These are phyloP conservation scores for Trypanosoma scelopori DNA, from an alignment of 208 protist species.

Conservation along the genomic window DNA sequence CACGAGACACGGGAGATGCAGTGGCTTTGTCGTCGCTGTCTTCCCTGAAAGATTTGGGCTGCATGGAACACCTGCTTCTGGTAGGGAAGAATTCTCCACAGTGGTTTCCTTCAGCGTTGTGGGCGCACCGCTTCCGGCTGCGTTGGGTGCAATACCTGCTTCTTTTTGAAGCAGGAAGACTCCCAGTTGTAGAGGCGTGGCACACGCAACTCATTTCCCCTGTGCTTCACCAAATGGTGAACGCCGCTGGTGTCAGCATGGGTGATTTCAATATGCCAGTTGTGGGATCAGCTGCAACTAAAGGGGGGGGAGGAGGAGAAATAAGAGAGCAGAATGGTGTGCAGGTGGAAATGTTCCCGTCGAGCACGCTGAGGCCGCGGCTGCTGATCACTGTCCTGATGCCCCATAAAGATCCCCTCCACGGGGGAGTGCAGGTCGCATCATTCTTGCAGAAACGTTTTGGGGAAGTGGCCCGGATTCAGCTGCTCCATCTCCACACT, in stretches of 20 bases:
- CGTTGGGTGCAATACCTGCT: constrained; percentile 18
- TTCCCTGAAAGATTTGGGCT: neutral
- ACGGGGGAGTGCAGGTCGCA: neutral
- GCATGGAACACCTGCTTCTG: neutral
- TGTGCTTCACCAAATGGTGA: constrained; percentile 1
- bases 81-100: neutral
- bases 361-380: neutral
- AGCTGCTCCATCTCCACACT: neutral
- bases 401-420: no score
- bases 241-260: neutral
- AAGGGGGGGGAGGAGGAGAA: neutral
- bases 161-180: neutral
- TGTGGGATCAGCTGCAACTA: neutral
- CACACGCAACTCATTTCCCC: constrained; percentile 5
- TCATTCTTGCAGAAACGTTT: constrained; percentile 22
- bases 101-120: constrained; percentile 14
- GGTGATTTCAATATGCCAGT: neutral
- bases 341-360: neutral
- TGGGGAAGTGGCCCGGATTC: constrained; percentile 13
- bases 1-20: neutral
- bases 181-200: neutral
- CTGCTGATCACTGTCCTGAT: constrained; percentile 3
- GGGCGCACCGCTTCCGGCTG: constrained; percentile 10
- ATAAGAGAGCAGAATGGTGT: neutral
- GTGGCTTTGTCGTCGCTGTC: neutral